Percentiles rank a stretch among this genome's conserved stretches.
Evolutionary conservation across 495 filamentous ascomycete species (phyloP).

Genomic region (Alectoria sarmentosa): DNA sequence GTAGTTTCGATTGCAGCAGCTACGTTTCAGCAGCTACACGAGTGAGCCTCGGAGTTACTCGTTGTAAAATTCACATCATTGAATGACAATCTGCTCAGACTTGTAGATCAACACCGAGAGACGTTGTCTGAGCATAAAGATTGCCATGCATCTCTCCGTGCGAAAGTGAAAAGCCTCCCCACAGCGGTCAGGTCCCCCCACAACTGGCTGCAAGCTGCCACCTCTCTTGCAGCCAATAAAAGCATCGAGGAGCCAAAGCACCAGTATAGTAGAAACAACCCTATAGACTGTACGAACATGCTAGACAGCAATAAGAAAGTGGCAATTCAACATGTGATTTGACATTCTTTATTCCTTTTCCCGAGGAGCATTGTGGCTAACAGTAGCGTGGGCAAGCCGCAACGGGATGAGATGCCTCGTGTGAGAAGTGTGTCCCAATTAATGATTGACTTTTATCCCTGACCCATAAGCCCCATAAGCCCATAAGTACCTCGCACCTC

Average conservation of each 20-base stretch:
- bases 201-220: neutral
- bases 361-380: neutral
- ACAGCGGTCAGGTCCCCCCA: neutral
- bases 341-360: neutral
- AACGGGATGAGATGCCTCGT: neutral
- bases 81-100: neutral
- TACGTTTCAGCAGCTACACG: neutral
- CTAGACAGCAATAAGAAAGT: neutral
- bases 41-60: neutral
- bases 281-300: neutral
- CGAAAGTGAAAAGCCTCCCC: neutral
- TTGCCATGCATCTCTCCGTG: constrained; percentile 10
- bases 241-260: neutral
- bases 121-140: too few species aligned
- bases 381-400: neutral
- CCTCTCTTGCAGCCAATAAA: neutral
- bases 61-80: too few species aligned
- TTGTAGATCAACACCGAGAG: neutral
- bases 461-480: neutral
- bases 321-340: neutral
- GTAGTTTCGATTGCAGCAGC: too few species aligned
- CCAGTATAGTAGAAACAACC: neutral
- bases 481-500: constrained; percentile 16
- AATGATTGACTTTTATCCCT: constrained; percentile 12
- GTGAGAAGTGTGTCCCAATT: neutral